Base-by-base conservation (phyloP, 2,329 filamentous ascomycete genomes). In the Alternaria ventricosa region DNA sequence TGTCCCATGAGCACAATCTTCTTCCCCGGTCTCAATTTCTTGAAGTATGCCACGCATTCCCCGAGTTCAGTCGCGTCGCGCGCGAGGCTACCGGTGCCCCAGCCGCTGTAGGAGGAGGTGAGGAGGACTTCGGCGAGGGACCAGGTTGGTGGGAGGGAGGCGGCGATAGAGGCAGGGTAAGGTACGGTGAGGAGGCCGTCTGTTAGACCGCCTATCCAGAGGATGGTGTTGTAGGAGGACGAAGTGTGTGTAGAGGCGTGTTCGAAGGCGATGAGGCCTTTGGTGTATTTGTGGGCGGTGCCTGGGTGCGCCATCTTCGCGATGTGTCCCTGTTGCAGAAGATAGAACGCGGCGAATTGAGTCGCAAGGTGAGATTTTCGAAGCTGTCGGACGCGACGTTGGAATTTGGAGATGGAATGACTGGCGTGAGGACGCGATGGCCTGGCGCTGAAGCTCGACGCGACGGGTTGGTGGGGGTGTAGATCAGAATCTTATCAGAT, bases 1-100 rank as follows among this genome's bases (percentile, higher is more conserved):
- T 91, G 89, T 3, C 90, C 90, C 87, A 92, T 89, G 13, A 92
- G 76, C 25, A 90, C 87, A n/a, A 92, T 77, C 57, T 88, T 89
- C 1, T 82, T 82, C 5, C 73, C 74, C 1, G 82, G 82, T 1
- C 80, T 50, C 59, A 74, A 72, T 1, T 71, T 60, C 12, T 79
- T 80, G 64, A 89, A 83, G 66, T 87, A 88, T 12, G 77, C 60
- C 1, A 89, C 84, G 63, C 85, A 84, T 61, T 82, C 75, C 0
- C 77, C 84, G 22, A 89, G 79, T 66, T 89, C 87, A 36, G 81
- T 76, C 3, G 85, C 84, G 72, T 90, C 88, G 60, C 82, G 81
- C 50, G 82, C 78, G 5, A 90, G 81, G 46, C 81, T 84, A 44
- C 81, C 78, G 4, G 83, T 81, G 13, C 87, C 88, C 84, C 86